Evolutionary conservation across 331 rosid genomes (phyloP).

Genomic region (Acacia concinna): DNA sequence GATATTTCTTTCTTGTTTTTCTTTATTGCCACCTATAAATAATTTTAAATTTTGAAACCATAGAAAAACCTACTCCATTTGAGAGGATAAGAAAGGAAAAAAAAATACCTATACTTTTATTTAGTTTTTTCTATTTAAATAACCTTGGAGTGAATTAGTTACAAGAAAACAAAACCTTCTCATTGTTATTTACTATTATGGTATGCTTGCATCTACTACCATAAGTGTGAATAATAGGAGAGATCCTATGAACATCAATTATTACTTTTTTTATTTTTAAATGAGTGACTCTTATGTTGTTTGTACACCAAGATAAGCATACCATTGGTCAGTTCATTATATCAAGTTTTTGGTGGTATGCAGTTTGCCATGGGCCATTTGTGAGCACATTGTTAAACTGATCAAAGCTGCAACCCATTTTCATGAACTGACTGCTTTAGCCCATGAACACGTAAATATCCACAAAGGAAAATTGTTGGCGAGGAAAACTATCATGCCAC

Average conservation of each 20-base stretch:
- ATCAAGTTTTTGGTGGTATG: conserved; percentile 37
- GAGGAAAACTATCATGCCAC: conserved; percentile 92
- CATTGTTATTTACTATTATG: not conserved
- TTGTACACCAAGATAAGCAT: not conserved
- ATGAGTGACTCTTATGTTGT: not conserved
- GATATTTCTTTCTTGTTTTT: too few species aligned
- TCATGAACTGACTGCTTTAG: conserved; percentile 92
- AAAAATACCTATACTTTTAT: too few species aligned
- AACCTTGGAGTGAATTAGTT: too few species aligned
- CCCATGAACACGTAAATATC: conserved; percentile 50
- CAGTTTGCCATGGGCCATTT: conserved; percentile 98
- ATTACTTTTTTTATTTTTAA: conserved; percentile 1
- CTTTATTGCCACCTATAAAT: too few species aligned
- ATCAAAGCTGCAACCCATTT: conserved; percentile 98
- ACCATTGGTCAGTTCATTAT: not conserved
- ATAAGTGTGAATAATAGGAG: not conserved
- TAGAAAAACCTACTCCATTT: too few species aligned
- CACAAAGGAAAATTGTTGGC: conserved; percentile 63
- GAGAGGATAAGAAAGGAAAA: too few species aligned
- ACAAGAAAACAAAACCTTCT: too few species aligned
- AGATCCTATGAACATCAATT: not conserved
- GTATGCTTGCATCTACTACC: not conserved
- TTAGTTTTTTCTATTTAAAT: too few species aligned
- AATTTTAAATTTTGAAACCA: too few species aligned
- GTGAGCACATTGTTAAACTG: conserved; percentile 86